These are phyloP conservation scores for Corylus americana DNA, from an alignment of 306 rosid genomes.

Conservation along the genomic window DNA sequence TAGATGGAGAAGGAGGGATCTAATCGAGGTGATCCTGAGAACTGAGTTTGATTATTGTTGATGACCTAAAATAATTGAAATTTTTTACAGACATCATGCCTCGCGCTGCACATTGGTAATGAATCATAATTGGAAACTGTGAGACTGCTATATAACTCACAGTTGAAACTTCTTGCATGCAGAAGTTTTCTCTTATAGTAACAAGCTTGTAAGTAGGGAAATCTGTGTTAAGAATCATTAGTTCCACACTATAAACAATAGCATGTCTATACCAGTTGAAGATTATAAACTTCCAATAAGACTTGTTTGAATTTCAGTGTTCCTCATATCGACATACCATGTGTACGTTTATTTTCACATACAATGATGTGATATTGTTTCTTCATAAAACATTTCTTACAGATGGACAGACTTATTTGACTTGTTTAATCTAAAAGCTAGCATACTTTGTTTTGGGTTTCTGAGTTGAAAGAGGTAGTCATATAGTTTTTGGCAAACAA, in stretches of 20 bases:
- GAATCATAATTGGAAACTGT: too few relatives aligned
- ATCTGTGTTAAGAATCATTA: background rate
- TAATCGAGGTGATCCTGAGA: background rate
- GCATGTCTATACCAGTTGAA: background rate
- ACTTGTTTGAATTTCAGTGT: background rate
- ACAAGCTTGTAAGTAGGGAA: background rate
- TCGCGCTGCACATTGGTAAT: background rate
- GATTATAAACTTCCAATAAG: background rate
- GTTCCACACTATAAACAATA: background rate
- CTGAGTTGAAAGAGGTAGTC: background rate
- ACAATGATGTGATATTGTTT: background rate
- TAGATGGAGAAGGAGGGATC: background rate
- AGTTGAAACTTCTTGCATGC: background rate
- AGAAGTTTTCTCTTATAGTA: background rate
- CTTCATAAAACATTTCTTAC: background rate
- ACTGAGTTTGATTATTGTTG: background rate
- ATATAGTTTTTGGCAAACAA: background rate
- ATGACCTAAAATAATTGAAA: background rate
- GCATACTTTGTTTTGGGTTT: background rate
- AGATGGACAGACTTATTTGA: background rate
- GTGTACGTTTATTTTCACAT: background rate
- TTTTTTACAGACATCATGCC: background rate
- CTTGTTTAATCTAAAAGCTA: background rate
- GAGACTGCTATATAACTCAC: too few relatives aligned
- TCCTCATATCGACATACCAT: background rate